Conservation (phyloP, 345 rosid genomes). For the Diplotaxis tenuifolia region DNA sequence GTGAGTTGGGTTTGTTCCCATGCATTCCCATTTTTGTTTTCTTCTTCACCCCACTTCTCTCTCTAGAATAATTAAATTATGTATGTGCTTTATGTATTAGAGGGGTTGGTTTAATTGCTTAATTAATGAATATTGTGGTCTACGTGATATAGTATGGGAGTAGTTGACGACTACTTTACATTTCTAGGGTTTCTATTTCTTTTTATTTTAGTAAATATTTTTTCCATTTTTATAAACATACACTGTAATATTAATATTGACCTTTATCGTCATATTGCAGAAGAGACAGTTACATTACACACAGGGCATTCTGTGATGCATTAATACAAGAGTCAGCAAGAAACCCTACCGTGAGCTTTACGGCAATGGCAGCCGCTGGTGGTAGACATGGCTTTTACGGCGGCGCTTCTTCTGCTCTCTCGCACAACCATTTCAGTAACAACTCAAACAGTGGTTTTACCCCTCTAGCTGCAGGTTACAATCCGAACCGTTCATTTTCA, state of each 20-base stretch:
- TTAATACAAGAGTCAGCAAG: slow-evolving; percentile 69
- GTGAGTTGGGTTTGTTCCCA: slow-evolving; percentile 44
- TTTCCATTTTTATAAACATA: not conserved
- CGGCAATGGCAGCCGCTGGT: slow-evolving; percentile 29
- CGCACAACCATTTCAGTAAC: slow-evolving; percentile 25
- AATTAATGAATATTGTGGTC: slow-evolving; percentile 19
- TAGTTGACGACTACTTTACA: slow-evolving; percentile 31
- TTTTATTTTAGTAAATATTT: not conserved
- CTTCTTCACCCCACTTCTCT: slow-evolving; percentile 24
- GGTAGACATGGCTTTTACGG: slow-evolving; percentile 49
- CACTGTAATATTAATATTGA: not conserved
- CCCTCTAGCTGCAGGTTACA: slow-evolving; percentile 32
- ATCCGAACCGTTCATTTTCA: slow-evolving; percentile 27
- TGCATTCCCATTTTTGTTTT: slow-evolving; percentile 39
- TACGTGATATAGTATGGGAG: slow-evolving; percentile 19
- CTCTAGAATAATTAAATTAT: not conserved
- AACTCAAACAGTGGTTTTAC: slow-evolving; percentile 10
- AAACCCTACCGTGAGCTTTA: slow-evolving; percentile 48
- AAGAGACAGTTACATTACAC: slow-evolving; percentile 83
- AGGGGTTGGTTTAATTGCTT: slow-evolving; percentile 28
- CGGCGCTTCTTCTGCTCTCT: slow-evolving; percentile 30
- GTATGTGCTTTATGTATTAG: not conserved
- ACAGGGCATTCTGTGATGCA: slow-evolving; percentile 84
- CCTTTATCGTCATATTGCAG: slow-evolving; percentile 32
- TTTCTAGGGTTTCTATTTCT: slow-evolving; percentile 8